phyloP scores from a whole-genome alignment of 768 basidiomycete species.

The Mycena vitilis region DNA sequence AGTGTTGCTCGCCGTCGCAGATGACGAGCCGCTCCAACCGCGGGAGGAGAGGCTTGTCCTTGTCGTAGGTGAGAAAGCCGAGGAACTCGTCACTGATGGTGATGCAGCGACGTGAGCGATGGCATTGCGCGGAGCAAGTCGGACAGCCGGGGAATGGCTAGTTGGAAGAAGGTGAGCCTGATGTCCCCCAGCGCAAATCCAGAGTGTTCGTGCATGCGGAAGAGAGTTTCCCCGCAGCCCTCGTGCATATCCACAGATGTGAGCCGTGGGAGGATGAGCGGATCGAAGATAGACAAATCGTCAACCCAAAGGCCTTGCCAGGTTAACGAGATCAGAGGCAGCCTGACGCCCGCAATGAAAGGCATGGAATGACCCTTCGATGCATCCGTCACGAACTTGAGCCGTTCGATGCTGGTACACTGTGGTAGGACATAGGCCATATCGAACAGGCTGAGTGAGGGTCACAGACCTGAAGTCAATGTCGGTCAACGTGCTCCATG shows the following conservation, averaged over 20 bases:
- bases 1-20: too few relatives aligned
- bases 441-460: background rate
- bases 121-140: conserved; percentile 12
- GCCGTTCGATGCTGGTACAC: background rate
- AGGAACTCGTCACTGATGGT: conserved; percentile 4
- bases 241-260: background rate
- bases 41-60: too few relatives aligned
- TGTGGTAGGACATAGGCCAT: background rate
- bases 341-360: background rate
- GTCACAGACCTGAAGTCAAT: too few relatives aligned
- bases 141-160: background rate
- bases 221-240: background rate
- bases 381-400: background rate
- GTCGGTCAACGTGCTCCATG: too few relatives aligned
- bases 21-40: too few relatives aligned
- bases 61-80: conserved; percentile 12
- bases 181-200: background rate
- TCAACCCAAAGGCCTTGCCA: conserved; percentile 1
- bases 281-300: conserved; percentile 1
- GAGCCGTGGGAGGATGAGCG: conserved; percentile 10
- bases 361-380: too few relatives aligned
- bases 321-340: background rate
- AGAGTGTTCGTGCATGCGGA: background rate
- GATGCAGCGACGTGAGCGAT: conserved; percentile 1
- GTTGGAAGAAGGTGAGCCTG: background rate